A percentile compares a stretch with the other conserved stretches of the same genome.
phyloP scores from a whole-genome alignment of 257 asterid genomes.

The Eustoma russellianum region DNA sequence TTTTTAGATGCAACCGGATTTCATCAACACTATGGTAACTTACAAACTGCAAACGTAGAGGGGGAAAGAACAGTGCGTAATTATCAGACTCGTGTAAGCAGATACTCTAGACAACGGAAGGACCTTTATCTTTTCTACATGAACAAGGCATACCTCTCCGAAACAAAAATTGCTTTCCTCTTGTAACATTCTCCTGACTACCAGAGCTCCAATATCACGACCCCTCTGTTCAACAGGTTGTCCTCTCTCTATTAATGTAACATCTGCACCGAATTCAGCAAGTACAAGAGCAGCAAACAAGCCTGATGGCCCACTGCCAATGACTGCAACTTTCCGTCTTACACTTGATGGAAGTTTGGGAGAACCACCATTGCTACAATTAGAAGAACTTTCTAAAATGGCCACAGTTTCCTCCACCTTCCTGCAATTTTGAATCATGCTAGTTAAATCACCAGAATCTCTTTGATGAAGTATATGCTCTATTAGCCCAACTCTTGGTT shows the following conservation, averaged over 20 bases:
- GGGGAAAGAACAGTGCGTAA: too few relatives aligned
- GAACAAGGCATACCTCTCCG: slow-evolving; percentile 99
- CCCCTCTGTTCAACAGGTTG: slow-evolving; percentile 94
- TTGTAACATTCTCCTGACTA: slow-evolving; percentile 67
- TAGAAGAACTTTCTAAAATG: slow-evolving; percentile 19
- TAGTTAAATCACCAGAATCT: slow-evolving; percentile 46
- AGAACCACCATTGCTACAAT: slow-evolving; percentile 17
- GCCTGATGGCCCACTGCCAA: slow-evolving; percentile 98
- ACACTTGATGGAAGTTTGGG: slow-evolving; percentile 14
- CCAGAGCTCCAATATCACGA: slow-evolving; percentile 90
- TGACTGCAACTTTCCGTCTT: slow-evolving; percentile 72
- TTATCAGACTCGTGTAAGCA: too few relatives aligned
- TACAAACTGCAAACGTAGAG: too few relatives aligned
- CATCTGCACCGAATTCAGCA: slow-evolving; percentile 95
- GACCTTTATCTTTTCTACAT: too few relatives aligned
- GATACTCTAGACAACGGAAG: too few relatives aligned
- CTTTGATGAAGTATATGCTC: slow-evolving; percentile 44
- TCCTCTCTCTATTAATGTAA: slow-evolving; percentile 86
- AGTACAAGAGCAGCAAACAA: slow-evolving; percentile 94
- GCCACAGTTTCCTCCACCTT: slow-evolving; percentile 21
- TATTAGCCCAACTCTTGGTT: slow-evolving; percentile 52
- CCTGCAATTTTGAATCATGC: slow-evolving; percentile 30
- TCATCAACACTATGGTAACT: too few relatives aligned
- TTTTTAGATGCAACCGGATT: too few relatives aligned
- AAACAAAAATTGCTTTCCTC: slow-evolving; percentile 95